Percentiles rank a stretch among this genome's conserved stretches.
Evolutionary conservation across 352 stramenopile species (phyloP).

Genomic region (Aphanomyces euteiches): DNA sequence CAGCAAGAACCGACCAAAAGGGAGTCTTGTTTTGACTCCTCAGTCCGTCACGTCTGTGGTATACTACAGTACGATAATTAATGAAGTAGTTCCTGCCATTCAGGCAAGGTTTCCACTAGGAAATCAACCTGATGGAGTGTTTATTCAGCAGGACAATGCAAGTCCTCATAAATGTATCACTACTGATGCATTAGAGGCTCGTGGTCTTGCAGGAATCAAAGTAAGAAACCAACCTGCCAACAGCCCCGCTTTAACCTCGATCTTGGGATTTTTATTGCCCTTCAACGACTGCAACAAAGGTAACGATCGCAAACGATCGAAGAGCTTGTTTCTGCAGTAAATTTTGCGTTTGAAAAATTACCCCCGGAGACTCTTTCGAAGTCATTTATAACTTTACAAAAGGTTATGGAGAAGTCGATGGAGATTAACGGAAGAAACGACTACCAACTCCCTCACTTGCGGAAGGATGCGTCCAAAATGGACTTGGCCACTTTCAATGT

Average conservation of each 20-base stretch:
- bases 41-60: background rate
- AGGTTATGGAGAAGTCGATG: background rate
- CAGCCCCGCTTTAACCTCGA: background rate
- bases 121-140: too few relatives aligned
- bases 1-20: slow-evolving; percentile 1
- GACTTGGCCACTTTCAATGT: too few relatives aligned
- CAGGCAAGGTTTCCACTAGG: too few relatives aligned
- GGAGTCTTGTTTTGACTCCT: background rate
- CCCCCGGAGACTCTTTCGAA: background rate
- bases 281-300: background rate
- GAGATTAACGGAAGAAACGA: background rate
- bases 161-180: too few relatives aligned
- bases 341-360: background rate
- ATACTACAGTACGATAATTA: background rate
- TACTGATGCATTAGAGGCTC: background rate
- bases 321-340: too few relatives aligned
- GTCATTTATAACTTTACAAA: background rate
- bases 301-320: too few relatives aligned
- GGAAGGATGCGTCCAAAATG: background rate
- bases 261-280: background rate
- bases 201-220: background rate
- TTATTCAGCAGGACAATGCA: too few relatives aligned
- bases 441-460: background rate
- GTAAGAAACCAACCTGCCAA: background rate
- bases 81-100: too few relatives aligned